Evolutionary conservation across 2,329 filamentous ascomycete genomes (phyloP).

Genomic region (Xylariaceae sp.): DNA sequence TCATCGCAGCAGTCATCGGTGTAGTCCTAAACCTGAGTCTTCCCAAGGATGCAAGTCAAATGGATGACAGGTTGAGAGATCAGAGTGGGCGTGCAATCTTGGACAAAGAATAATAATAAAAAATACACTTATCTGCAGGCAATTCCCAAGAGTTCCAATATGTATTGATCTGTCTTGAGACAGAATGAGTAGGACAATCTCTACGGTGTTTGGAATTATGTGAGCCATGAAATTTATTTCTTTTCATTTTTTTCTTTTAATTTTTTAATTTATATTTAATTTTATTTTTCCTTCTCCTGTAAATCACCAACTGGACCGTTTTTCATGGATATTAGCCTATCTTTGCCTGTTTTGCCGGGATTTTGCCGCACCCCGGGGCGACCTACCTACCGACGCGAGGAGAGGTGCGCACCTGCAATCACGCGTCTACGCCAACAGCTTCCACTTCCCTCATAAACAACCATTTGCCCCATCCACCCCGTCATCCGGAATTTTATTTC

Average conservation of each 20-base stretch:
- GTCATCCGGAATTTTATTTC: conserved; percentile 1
- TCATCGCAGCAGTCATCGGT: conserved; percentile 44
- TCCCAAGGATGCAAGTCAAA: conserved; percentile 36
- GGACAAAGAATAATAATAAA: conserved; percentile 3
- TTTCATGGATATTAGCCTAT: conserved; percentile 3
- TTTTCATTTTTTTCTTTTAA: conserved; percentile 10
- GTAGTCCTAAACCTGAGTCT: conserved; percentile 47
- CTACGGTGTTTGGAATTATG: conserved; percentile 2
- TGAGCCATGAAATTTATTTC: conserved; percentile 1
- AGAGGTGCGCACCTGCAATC: background rate
- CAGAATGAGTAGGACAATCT: background rate
- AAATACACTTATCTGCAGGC: no score
- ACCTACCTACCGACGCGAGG: background rate
- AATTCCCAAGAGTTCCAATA: no score
- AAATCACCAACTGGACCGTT: background rate
- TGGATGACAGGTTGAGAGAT: conserved; percentile 30
- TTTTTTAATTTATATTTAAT: conserved; percentile 7
- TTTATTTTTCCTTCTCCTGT: conserved; percentile 2
- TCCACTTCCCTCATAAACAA: background rate
- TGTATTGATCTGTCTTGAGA: background rate
- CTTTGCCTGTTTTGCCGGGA: background rate
- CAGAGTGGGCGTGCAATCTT: conserved; percentile 16
- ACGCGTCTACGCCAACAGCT: background rate
- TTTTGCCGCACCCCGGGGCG: background rate
- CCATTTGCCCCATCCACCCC: background rate